These are phyloP conservation scores for Curvularia spicifera DNA, from an alignment of 2,329 filamentous ascomycete species.

Conservation along the genomic window DNA sequence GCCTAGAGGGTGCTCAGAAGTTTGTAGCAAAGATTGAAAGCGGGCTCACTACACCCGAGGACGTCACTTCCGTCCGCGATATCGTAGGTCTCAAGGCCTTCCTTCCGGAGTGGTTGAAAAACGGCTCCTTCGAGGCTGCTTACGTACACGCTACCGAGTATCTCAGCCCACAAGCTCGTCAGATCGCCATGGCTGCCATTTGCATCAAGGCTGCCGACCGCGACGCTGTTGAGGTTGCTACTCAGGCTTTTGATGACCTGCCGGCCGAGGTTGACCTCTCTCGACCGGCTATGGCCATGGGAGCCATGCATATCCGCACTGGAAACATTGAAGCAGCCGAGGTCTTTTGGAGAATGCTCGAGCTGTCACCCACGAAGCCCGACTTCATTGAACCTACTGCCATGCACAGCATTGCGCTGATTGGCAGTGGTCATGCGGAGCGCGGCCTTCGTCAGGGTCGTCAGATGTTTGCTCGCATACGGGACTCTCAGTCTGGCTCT, in stretches of 20 bases:
- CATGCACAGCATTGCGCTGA: constrained; percentile 88
- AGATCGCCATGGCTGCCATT: constrained; percentile 72
- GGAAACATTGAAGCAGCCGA: constrained; percentile 79
- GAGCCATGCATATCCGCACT: constrained; percentile 84
- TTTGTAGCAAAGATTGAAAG: constrained; percentile 83
- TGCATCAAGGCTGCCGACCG: constrained; percentile 80
- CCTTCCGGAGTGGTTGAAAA: constrained; percentile 76
- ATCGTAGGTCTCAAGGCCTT: constrained; percentile 76
- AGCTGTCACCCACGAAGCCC: constrained; percentile 65
- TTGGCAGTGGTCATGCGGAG: constrained; percentile 83
- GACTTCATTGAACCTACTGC: constrained; percentile 84
- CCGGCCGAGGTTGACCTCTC: constrained; percentile 53
- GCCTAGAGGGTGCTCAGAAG: constrained; percentile 78
- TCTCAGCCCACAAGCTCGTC: constrained; percentile 65
- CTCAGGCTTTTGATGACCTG: constrained; percentile 60
- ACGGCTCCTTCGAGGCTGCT: constrained; percentile 74
- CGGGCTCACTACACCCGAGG: constrained; percentile 56
- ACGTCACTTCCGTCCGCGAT: constrained; percentile 70
- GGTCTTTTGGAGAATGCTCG: constrained; percentile 79
- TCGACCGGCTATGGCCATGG: constrained; percentile 74
- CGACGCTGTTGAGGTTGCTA: constrained; percentile 72
- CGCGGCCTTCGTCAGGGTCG: constrained; percentile 81
- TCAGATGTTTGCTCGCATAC: constrained; percentile 85
- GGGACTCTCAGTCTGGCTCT: constrained; percentile 62
- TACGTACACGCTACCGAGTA: constrained; percentile 71